A percentile compares a stretch with the other conserved stretches of the same genome.
Conservation (phyloP, 2,329 filamentous ascomycete species). For the Pseudogymnoascus sp. region DNA sequence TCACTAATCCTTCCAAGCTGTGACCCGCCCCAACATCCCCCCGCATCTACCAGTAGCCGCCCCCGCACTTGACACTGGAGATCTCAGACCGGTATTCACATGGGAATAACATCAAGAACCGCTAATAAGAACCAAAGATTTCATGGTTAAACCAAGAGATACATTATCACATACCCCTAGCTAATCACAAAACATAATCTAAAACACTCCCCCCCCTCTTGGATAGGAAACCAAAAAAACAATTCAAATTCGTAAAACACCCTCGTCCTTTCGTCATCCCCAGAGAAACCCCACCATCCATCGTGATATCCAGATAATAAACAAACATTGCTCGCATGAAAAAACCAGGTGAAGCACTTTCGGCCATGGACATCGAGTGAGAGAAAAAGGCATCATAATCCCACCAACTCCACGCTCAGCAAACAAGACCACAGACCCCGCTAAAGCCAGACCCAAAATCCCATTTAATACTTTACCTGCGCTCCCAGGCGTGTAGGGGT, state of each 20-base stretch:
- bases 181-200: conserved; percentile 8
- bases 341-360: conserved; percentile 36
- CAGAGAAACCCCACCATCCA: conserved; percentile 13
- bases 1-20: background rate
- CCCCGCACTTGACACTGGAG: conserved; percentile 2
- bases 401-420: conserved; percentile 47
- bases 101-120: background rate
- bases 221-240: background rate
- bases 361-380: conserved; percentile 38
- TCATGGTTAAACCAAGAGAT: background rate
- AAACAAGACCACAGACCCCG: conserved; percentile 28
- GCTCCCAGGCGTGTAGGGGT: conserved; percentile 6
- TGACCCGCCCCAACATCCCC: background rate
- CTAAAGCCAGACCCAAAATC: conserved; percentile 31
- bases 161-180: background rate
- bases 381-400: conserved; percentile 27
- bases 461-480: conserved; percentile 27
- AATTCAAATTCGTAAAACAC: background rate
- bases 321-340: conserved; percentile 23
- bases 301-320: conserved; percentile 19
- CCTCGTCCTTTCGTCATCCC: background rate
- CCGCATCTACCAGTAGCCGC: background rate
- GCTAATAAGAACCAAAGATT: background rate
- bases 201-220: background rate
- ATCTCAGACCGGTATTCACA: background rate